phyloP scores from a whole-genome alignment of 2,329 filamentous ascomycete genomes.

The Aspergillus caelatus region DNA sequence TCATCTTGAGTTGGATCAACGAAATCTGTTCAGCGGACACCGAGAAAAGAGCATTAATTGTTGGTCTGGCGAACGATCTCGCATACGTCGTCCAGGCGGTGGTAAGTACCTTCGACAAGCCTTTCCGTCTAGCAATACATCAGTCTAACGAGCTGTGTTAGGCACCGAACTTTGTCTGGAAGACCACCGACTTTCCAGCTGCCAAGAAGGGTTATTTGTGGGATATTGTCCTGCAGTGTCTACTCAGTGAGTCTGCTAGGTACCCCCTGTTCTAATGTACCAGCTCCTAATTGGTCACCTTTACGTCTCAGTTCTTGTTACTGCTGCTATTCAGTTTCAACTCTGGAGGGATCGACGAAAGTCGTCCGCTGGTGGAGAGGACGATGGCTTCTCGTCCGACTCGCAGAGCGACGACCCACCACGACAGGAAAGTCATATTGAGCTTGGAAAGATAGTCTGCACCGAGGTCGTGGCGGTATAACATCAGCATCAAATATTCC shows the following conservation, averaged over 20 bases:
- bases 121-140: too few species aligned
- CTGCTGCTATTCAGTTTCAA: background rate
- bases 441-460: background rate
- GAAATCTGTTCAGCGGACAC: constrained; percentile 36
- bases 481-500: background rate
- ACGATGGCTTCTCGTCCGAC: background rate
- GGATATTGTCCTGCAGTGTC: constrained; percentile 37
- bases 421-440: background rate
- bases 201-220: constrained; percentile 43
- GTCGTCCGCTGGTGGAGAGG: background rate
- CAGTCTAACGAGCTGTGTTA: background rate
- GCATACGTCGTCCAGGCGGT: constrained; percentile 40
- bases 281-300: background rate
- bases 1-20: constrained; percentile 43
- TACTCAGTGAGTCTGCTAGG: constrained; percentile 32
- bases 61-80: constrained; percentile 36
- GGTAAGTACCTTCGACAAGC: constrained; percentile 12
- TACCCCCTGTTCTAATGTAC: fast-evolving
- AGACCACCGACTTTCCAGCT: constrained; percentile 43
- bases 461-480: background rate
- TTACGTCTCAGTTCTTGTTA: background rate
- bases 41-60: constrained; percentile 36
- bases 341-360: background rate
- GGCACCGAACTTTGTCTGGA: constrained; percentile 47
- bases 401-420: background rate